Base-by-base conservation (phyloP, 441 rosid genomes). In the Jatropha multifida region DNA sequence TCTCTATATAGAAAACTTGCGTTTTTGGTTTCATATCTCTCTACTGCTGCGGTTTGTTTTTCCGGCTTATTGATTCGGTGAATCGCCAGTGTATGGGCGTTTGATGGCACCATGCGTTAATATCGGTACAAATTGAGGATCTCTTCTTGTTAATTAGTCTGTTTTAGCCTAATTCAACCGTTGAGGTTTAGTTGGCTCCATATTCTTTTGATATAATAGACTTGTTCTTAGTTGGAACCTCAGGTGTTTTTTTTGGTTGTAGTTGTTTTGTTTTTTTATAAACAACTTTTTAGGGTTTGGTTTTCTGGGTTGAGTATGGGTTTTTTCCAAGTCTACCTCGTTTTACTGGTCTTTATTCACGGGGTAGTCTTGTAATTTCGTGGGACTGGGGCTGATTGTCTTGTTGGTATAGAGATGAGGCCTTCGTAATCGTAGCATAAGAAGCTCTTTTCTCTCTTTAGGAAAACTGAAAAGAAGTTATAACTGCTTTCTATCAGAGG, bases 321-420 rank as follows among this genome's bases (percentile, higher is more conserved):
- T 23, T 71, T 26, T 26, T 26, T 26, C 66, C 23, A 41, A 0
- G 12, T 14, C 59, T 71, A 8, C 40, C 23, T 42, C 17, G 44
- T 23, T 71, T 26, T 7, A 1, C 10, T 58, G 10, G 51, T 42
- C 40, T 14, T 41, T 4, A 12, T 58, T 70, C 8, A 6, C 14
- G 23, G 60, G 60, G 23, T 70, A 55, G 37, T 56, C 40, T 70
- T 56, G 63, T 71, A 51, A 71, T 71, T 71, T 23, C 40, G 12
- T 14, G 54, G 27, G 49, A 3, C 5, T 18, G 4, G 5, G 41
- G 7, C 14, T 1, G 55, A 8, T 69, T 42, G 6, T 5, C 9
- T 42, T 23, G 65, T 23, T 32, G 64, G n/a, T 70, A 5, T n/a
- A 51, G 44, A 55, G 62, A 5, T 38, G 51, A 17, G 44, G 62